Base-by-base conservation (phyloP, 768 basidiomycete genomes). In the Aureoboletus auriporus region DNA sequence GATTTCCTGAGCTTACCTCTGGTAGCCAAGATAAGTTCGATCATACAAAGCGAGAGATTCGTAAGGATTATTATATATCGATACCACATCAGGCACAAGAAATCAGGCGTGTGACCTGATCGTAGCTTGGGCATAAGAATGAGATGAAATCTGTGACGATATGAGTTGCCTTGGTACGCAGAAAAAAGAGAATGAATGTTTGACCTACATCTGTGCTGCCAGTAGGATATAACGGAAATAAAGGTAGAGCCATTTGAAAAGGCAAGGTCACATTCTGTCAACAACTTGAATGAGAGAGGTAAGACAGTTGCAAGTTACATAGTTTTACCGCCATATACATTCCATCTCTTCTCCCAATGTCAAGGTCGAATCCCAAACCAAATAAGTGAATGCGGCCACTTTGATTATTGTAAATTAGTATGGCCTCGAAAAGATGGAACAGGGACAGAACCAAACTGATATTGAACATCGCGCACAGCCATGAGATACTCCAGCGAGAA, bases 291-390 rank as follows among this genome's bases (percentile, higher is more conserved):
- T 36, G 31, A 33, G 30, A 36, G n/a, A n/a, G n/a, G n/a, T n/a
- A n/a, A n/a, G n/a, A n/a, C n/a, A n/a, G n/a, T n/a, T n/a, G n/a
- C n/a, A n/a, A 11, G 11, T 28, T 17, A 11, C 20, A 1, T 12
- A 1, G 29, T 14, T 37, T 53, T 46, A 71, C 69, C 52, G 54
- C 67, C 69, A 71, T 20, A 69, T 41, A 26, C 59, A 54, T 31
- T 60, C 61, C 1, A 60, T 50, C 39, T 67, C 69, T 12, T 50
- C 56, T 23, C 49, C 54, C 23, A 62, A 53, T 5, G 57, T 61
- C 39, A 62, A 44, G 4, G 66, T 14, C 13, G 55, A 44, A 27
- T 71, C 69, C 49, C 61, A 69, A 8, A 64, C 49, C 42, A 60
- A 42, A 23, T 69, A 51, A 7, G 48, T 42, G 34, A 63, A 40